Conservation (phyloP, 2,329 filamentous ascomycete genomes). For the Botrytis sinoallii region DNA sequence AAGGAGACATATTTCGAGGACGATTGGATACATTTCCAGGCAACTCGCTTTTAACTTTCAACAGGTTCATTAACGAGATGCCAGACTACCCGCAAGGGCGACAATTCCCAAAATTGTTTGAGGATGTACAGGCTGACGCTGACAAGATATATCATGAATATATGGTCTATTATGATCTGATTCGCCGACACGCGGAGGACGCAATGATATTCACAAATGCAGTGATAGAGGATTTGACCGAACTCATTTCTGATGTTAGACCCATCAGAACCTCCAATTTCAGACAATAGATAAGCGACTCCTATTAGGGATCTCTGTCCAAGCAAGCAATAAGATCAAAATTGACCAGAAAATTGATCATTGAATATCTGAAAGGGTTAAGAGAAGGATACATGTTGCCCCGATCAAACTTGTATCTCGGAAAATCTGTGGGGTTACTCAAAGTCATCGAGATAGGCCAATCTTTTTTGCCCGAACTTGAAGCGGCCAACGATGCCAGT, state of each 20-base stretch:
- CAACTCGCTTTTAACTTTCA: neutral
- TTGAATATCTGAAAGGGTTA: neutral
- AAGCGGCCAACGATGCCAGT: neutral
- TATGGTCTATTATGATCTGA: neutral
- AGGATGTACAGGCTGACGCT: neutral
- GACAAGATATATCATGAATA: neutral
- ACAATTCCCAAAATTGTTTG: neutral
- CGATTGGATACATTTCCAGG: neutral
- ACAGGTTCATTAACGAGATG: neutral
- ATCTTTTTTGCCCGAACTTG: neutral
- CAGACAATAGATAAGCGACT: too few relatives aligned
- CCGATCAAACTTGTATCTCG: rapidly evolving
- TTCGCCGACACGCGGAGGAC: neutral
- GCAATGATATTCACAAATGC: neutral
- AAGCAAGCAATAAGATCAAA: too few relatives aligned
- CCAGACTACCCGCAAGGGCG: neutral
- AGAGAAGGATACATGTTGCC: neutral
- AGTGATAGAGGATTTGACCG: neutral
- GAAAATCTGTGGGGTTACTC: neutral
- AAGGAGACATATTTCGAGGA: neutral
- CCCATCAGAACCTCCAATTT: neutral
- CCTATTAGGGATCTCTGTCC: neutral
- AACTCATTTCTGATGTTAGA: neutral
- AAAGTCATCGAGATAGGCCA: neutral
- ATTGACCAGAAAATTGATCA: neutral